Evolutionary conservation across 305 asterid genomes (phyloP).

Genomic region (Vinca major): DNA sequence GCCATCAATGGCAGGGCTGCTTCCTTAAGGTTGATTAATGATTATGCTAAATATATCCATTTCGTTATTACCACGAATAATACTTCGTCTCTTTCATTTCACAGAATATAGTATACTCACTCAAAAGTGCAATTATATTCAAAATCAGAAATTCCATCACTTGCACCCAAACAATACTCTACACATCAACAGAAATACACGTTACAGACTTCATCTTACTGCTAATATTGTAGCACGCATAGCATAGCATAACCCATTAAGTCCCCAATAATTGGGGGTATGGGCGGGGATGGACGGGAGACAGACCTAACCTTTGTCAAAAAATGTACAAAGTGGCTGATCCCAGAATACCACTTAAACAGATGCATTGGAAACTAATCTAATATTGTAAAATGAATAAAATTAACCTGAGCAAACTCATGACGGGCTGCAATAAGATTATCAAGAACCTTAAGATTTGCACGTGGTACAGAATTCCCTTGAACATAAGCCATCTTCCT

Average conservation of each 20-base stretch:
- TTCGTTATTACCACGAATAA: not conserved
- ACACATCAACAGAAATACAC: not conserved
- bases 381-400: conserved; percentile 4
- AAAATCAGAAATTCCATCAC: not conserved
- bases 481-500: conserved; percentile 67
- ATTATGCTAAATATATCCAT: not conserved
- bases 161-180: not conserved
- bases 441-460: conserved; percentile 76
- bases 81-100: not conserved
- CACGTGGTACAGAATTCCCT: conserved; percentile 75
- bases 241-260: no score
- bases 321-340: no score
- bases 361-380: no score
- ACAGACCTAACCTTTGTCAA: no score
- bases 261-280: no score
- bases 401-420: conserved; percentile 77
- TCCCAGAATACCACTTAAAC: no score
- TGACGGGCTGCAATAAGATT: conserved; percentile 86
- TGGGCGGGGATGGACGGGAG: no score
- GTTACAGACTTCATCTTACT: not conserved
- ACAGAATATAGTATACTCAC: not conserved
- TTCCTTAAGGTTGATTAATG: not conserved
- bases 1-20: not conserved
- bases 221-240: not conserved
- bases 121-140: not conserved